Evolutionary conservation across 2,329 filamentous ascomycete species (phyloP).

Genomic region (Trichoderma asperellum): DNA sequence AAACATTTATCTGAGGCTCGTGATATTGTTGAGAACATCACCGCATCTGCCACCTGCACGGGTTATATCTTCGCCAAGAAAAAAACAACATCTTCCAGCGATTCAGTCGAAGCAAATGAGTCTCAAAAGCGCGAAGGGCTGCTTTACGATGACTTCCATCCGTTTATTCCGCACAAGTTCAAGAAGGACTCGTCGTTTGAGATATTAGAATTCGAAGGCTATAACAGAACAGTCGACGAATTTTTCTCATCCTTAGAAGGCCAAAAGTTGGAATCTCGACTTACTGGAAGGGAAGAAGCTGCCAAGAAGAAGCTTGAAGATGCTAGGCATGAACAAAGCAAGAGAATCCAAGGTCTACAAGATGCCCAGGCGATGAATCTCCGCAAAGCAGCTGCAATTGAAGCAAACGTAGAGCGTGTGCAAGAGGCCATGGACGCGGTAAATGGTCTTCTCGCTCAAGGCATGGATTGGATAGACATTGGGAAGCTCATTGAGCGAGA

Average conservation of each 20-base stretch:
- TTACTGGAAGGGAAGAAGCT: constrained; percentile 78
- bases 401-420: constrained; percentile 87
- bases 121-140: constrained; percentile 52
- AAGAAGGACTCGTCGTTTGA: constrained; percentile 66
- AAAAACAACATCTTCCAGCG: constrained; percentile 43
- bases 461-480: constrained; percentile 98
- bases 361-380: constrained; percentile 80
- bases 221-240: constrained; percentile 92
- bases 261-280: constrained; percentile 82
- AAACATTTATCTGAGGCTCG: constrained; percentile 71
- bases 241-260: constrained; percentile 97
- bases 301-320: constrained; percentile 85
- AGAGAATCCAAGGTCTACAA: constrained; percentile 81
- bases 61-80: constrained; percentile 88
- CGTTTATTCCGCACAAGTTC: constrained; percentile 83
- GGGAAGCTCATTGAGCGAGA: constrained; percentile 86
- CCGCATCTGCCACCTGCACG: constrained; percentile 64
- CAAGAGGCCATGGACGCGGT: constrained; percentile 92
- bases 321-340: constrained; percentile 81
- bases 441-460: constrained; percentile 86
- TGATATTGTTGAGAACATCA: constrained; percentile 70
- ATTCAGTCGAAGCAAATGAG: not conserved
- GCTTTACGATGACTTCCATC: constrained; percentile 94
- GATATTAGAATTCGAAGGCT: constrained; percentile 78
- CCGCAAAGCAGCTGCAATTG: constrained; percentile 85